Percentiles rank a stretch among this genome's conserved stretches.
Evolutionary conservation across 768 basidiomycete genomes (phyloP).

Genomic region (Rossbeevera mucosa): DNA sequence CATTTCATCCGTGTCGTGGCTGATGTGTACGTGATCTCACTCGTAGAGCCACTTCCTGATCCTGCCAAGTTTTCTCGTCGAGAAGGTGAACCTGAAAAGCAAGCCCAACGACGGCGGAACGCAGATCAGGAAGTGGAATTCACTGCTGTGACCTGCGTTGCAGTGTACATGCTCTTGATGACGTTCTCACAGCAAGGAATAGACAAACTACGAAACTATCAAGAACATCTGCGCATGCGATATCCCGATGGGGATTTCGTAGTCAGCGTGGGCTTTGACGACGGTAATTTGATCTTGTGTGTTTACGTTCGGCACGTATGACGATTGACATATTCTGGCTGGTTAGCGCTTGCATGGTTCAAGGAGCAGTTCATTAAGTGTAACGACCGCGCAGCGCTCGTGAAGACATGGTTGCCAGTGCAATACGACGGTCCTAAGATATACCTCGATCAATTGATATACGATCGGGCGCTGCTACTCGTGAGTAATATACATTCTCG

Average conservation of each 20-base stretch:
- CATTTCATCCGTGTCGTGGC: background rate
- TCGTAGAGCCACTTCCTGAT: slow-evolving; percentile 72
- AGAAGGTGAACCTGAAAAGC: slow-evolving; percentile 68
- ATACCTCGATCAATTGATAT: slow-evolving; percentile 87
- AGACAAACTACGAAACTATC: slow-evolving; percentile 69
- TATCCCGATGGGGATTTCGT: slow-evolving; percentile 71
- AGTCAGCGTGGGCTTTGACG: slow-evolving; percentile 76
- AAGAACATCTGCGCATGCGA: slow-evolving; percentile 79
- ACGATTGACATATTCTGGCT: background rate
- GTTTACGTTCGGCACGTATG: slow-evolving; percentile 2
- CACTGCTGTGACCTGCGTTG: slow-evolving; percentile 80
- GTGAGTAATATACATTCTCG: slow-evolving; percentile 44
- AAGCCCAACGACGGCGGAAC: slow-evolving; percentile 62
- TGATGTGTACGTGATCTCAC: slow-evolving; percentile 1
- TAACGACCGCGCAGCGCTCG: slow-evolving; percentile 83
- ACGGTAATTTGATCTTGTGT: slow-evolving; percentile 42
- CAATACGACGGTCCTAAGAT: slow-evolving; percentile 79
- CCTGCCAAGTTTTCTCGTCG: slow-evolving; percentile 68
- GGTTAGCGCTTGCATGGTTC: slow-evolving; percentile 79
- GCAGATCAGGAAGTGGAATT: slow-evolving; percentile 78
- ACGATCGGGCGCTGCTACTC: slow-evolving; percentile 83
- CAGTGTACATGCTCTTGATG: slow-evolving; percentile 88
- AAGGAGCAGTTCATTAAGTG: slow-evolving; percentile 92
- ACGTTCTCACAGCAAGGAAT: slow-evolving; percentile 92
- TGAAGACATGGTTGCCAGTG: slow-evolving; percentile 83